These are phyloP conservation scores for Aspergillus bombycis DNA, from an alignment of 2,329 filamentous ascomycete genomes.

Conservation along the genomic window DNA sequence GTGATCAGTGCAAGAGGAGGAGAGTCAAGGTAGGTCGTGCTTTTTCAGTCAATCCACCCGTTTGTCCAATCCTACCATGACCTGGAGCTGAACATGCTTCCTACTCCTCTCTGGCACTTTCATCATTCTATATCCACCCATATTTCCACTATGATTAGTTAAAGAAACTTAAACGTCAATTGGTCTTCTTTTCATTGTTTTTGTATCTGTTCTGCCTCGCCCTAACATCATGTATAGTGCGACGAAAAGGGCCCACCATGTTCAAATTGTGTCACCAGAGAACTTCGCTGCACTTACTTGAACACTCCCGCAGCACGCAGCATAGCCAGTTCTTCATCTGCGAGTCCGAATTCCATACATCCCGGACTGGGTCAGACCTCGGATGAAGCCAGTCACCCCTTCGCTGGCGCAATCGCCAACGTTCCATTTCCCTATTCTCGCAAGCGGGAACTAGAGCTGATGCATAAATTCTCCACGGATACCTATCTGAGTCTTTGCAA, in stretches of 20 bases:
- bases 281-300: constrained; percentile 37
- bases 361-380: background rate
- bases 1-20: constrained; percentile 45
- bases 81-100: background rate
- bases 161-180: background rate
- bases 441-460: constrained; percentile 51
- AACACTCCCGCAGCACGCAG: constrained; percentile 24
- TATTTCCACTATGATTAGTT: background rate
- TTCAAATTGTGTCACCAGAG: constrained; percentile 41
- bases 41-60: too few species aligned
- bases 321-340: constrained; percentile 8
- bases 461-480: constrained; percentile 55
- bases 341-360: constrained; percentile 12
- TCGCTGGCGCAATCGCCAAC: background rate
- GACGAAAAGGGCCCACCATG: constrained; percentile 46
- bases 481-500: constrained; percentile 49
- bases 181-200: background rate
- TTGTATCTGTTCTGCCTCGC: background rate
- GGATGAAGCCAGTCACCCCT: background rate
- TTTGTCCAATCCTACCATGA: background rate
- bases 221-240: constrained; percentile 34
- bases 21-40: constrained; percentile 42
- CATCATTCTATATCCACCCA: background rate
- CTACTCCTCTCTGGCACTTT: background rate
- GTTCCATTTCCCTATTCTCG: constrained; percentile 22